Evolutionary conservation across 805 yeast species (phyloP).

Genomic region (Brettanomyces nanus): DNA sequence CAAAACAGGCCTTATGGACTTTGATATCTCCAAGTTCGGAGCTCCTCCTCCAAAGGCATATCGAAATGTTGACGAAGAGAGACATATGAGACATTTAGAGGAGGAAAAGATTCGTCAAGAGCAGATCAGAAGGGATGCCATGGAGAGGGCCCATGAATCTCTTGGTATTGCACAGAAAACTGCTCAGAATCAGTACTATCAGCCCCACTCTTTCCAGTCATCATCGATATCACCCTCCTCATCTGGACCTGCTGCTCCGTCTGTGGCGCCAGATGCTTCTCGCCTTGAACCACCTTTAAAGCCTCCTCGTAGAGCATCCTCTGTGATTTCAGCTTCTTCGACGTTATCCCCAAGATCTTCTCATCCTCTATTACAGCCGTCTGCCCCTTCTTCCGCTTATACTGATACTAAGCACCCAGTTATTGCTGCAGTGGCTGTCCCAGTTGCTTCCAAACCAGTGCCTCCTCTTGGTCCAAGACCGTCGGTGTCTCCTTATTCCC

Average conservation of each 20-base stretch:
- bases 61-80: slow-evolving; percentile 17
- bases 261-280: slow-evolving; percentile 19
- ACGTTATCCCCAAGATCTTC: slow-evolving; percentile 4
- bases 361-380: too few species aligned
- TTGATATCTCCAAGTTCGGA: slow-evolving; percentile 31
- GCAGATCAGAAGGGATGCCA: slow-evolving; percentile 21
- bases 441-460: neutral
- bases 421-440: neutral
- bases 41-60: slow-evolving; percentile 40
- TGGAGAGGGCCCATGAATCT: slow-evolving; percentile 16
- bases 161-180: slow-evolving; percentile 5
- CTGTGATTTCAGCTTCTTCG: slow-evolving; percentile 3
- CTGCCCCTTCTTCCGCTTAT: slow-evolving; percentile 1
- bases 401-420: slow-evolving; percentile 1
- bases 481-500: neutral
- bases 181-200: slow-evolving; percentile 1
- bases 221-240: slow-evolving; percentile 7
- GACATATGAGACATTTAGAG: slow-evolving; percentile 16
- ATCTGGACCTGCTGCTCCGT: slow-evolving; percentile 6
- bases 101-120: slow-evolving; percentile 19
- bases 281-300: slow-evolving; percentile 23
- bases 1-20: slow-evolving; percentile 23
- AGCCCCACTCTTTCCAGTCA: neutral
- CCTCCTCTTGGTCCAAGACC: slow-evolving; percentile 1
- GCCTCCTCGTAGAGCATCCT: neutral